phyloP scores from a whole-genome alignment of 2,329 filamentous ascomycete species.

The Curvularia sp. region DNA sequence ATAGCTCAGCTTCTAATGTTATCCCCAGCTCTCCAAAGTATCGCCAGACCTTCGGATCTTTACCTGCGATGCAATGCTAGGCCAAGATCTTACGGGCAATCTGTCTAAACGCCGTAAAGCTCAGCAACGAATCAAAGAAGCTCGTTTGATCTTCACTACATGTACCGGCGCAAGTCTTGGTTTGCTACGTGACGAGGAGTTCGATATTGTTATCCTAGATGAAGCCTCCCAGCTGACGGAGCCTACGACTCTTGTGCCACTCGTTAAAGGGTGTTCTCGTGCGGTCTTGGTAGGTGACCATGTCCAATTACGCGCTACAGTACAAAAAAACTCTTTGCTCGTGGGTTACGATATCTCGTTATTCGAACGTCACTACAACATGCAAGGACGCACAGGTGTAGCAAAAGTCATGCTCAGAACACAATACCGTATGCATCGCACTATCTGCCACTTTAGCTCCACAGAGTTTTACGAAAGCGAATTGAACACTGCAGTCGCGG shows the following conservation, averaged over 20 bases:
- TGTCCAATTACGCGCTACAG: constrained; percentile 56
- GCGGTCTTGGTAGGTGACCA: constrained; percentile 58
- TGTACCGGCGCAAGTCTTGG: constrained; percentile 55
- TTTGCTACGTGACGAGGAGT: constrained; percentile 50
- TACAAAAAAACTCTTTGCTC: constrained; percentile 47
- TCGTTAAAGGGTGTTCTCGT: constrained; percentile 54
- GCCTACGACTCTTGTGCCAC: constrained; percentile 34
- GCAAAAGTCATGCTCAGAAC: constrained; percentile 54
- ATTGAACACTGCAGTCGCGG: constrained; percentile 47
- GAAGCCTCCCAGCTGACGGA: constrained; percentile 60
- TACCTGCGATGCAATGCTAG: constrained; percentile 45
- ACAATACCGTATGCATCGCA: constrained; percentile 56
- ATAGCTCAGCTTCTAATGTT: not conserved
- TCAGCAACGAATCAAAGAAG: constrained; percentile 48
- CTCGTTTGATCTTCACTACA: constrained; percentile 55
- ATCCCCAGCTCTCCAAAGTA: constrained; percentile 32
- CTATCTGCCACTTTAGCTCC: constrained; percentile 53
- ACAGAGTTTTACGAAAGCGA: constrained; percentile 52
- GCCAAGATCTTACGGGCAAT: constrained; percentile 43
- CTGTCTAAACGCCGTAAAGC: constrained; percentile 46
- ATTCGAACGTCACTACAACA: constrained; percentile 54
- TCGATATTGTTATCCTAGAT: constrained; percentile 55
- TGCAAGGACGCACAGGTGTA: constrained; percentile 18
- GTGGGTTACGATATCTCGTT: constrained; percentile 54
- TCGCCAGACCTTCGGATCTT: constrained; percentile 26